phyloP scores from a whole-genome alignment of 257 asterid genomes.

The Przewalskia tangutica region DNA sequence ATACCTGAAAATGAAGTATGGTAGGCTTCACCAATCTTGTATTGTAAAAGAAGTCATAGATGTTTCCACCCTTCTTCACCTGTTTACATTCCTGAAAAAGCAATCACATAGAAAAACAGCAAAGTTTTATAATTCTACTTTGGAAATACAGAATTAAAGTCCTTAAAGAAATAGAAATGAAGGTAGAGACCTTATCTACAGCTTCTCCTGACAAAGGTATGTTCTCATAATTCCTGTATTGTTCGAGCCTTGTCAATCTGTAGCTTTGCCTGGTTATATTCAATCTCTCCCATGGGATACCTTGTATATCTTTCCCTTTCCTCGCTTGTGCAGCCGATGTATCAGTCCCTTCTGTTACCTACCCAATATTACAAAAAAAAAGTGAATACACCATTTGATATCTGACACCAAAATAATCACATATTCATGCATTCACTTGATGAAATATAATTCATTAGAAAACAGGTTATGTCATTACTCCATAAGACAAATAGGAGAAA shows the following conservation, averaged over 20 bases:
- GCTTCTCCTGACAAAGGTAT: slow-evolving; percentile 51
- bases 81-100: slow-evolving; percentile 31
- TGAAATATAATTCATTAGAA: background rate
- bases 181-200: slow-evolving; percentile 41
- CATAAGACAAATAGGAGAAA: background rate
- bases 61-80: slow-evolving; percentile 39
- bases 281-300: slow-evolving; percentile 69
- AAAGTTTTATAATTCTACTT: background rate
- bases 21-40: slow-evolving; percentile 79
- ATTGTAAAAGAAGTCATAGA: slow-evolving; percentile 58
- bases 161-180: background rate
- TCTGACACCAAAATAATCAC: background rate
- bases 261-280: slow-evolving; percentile 51
- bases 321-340: slow-evolving; percentile 72
- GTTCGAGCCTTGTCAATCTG: slow-evolving; percentile 57
- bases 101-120: background rate
- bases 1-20: slow-evolving; percentile 74
- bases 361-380: background rate
- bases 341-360: slow-evolving; percentile 66
- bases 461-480: background rate
- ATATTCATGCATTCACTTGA: background rate
- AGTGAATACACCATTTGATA: background rate
- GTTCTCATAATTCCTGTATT: slow-evolving; percentile 57
- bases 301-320: slow-evolving; percentile 75
- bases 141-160: background rate